Percentiles rank a stretch among this genome's conserved stretches.
These are phyloP conservation scores for Trichoderma polysporum DNA, from an alignment of 2,329 filamentous ascomycete species.

Conservation along the genomic window DNA sequence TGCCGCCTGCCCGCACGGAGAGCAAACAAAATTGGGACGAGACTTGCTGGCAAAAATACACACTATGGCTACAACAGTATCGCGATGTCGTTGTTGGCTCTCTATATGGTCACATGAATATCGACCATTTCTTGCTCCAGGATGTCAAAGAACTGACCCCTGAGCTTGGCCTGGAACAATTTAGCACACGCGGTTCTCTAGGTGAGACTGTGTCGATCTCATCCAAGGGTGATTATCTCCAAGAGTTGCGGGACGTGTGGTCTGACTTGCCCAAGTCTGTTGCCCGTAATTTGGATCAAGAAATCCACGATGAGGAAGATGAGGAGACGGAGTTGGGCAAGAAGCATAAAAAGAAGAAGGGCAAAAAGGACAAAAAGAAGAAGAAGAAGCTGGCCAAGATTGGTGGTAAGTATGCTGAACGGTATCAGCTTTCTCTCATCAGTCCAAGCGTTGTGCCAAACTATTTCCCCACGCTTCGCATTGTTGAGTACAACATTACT, in stretches of 20 bases:
- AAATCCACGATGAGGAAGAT: slow-evolving; percentile 23
- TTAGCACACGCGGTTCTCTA: slow-evolving; percentile 31
- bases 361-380: slow-evolving; percentile 46
- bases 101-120: slow-evolving; percentile 95
- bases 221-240: slow-evolving; percentile 70
- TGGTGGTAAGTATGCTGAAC: slow-evolving; percentile 78
- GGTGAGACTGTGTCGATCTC: slow-evolving; percentile 58
- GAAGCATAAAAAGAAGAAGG: slow-evolving; percentile 36
- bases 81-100: slow-evolving; percentile 81
- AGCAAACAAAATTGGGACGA: slow-evolving; percentile 92
- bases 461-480: slow-evolving; percentile 83
- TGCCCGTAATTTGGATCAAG: slow-evolving; percentile 24
- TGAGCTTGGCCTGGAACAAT: slow-evolving; percentile 39
- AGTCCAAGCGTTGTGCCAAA: slow-evolving; percentile 89
- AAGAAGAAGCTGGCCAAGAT: slow-evolving; percentile 59
- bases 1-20: slow-evolving; percentile 82
- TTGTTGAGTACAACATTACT: slow-evolving; percentile 91
- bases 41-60: slow-evolving; percentile 97
- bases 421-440: slow-evolving; percentile 79
- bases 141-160: slow-evolving; percentile 77
- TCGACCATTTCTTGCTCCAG: slow-evolving; percentile 93
- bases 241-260: slow-evolving; percentile 77
- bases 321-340: slow-evolving; percentile 27
- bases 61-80: slow-evolving; percentile 85
- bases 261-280: slow-evolving; percentile 64